Percentiles rank a stretch among this genome's conserved stretches.
Evolutionary conservation across 108 stramenopile genomes (phyloP).

Genomic region (Fragilariopsis cylindrus): DNA sequence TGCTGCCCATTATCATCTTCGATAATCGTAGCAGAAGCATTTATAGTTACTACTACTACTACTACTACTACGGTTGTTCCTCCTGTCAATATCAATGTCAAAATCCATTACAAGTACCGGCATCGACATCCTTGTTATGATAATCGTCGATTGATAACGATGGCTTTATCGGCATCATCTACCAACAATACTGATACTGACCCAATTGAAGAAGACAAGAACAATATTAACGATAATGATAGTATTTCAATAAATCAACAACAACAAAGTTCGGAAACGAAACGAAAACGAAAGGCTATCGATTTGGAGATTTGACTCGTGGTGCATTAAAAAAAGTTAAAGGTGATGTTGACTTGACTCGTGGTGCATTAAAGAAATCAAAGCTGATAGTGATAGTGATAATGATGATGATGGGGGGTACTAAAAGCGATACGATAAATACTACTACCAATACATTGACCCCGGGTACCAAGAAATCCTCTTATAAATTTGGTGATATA

Average conservation of each 20-base stretch:
- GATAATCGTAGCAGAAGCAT: too few species aligned
- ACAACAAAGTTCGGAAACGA: not conserved
- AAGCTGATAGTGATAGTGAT: not conserved
- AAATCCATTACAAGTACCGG: too few species aligned
- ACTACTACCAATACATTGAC: too few species aligned
- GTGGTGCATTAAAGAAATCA: not conserved
- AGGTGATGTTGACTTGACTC: constrained; percentile 26
- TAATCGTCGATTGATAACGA: not conserved
- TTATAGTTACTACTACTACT: too few species aligned
- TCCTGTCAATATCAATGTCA: too few species aligned
- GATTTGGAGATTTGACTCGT: constrained; percentile 36
- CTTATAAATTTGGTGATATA: constrained; percentile 40
- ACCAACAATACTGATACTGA: not conserved
- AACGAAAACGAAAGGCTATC: constrained; percentile 19
- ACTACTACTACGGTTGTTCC: too few species aligned
- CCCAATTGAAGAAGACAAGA: not conserved
- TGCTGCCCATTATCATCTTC: too few species aligned
- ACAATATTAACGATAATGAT: not conserved
- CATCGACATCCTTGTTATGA: too few species aligned
- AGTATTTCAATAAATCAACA: constrained; percentile 1
- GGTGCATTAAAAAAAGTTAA: constrained; percentile 8
- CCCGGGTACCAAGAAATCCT: not conserved
- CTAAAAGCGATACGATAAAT: constrained; percentile 13
- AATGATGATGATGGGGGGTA: too few species aligned
- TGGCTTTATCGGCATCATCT: not conserved